These are phyloP conservation scores for baker's yeast (Saccharomyces cerevisiae) DNA, from an alignment of 805 yeast species.

Conservation along the genomic window DNA sequence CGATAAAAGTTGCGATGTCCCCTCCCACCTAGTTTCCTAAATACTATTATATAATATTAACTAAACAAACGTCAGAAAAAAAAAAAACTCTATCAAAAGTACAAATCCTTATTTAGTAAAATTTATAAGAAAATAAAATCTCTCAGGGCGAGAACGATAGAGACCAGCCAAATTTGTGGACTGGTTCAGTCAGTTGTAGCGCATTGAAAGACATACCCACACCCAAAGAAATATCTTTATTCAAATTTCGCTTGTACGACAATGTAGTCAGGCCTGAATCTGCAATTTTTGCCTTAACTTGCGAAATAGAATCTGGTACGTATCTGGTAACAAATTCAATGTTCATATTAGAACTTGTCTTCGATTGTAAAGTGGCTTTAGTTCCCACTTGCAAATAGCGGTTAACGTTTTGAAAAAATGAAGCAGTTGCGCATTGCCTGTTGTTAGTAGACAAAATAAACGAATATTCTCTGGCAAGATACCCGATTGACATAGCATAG, in stretches of 20 bases:
- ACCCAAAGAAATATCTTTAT: conserved; percentile 95
- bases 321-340: conserved; percentile 96
- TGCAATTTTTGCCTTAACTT: conserved; percentile 93
- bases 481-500: conserved; percentile 90
- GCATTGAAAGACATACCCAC: conserved; percentile 96
- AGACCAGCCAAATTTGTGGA: conserved; percentile 95
- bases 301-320: conserved; percentile 77
- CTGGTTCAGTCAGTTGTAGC: conserved; percentile 88
- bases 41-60: neutral
- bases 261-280: conserved; percentile 92
- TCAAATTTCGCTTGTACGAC: conserved; percentile 87
- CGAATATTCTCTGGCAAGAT: conserved; percentile 80
- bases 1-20: neutral
- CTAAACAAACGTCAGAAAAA: neutral
- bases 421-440: conserved; percentile 84
- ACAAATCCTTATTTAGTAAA: neutral
- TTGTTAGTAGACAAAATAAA: conserved; percentile 65
- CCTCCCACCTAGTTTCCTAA: neutral
- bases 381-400: conserved; percentile 95
- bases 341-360: conserved; percentile 63
- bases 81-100: neutral
- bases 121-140: neutral
- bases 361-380: conserved; percentile 90
- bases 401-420: conserved; percentile 93
- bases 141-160: conserved; percentile 81